Evolutionary conservation across 2,329 filamentous ascomycete species (phyloP), one percentile per base, ranked within the genome.

Genomic region (Cadophora sp.): DNA sequence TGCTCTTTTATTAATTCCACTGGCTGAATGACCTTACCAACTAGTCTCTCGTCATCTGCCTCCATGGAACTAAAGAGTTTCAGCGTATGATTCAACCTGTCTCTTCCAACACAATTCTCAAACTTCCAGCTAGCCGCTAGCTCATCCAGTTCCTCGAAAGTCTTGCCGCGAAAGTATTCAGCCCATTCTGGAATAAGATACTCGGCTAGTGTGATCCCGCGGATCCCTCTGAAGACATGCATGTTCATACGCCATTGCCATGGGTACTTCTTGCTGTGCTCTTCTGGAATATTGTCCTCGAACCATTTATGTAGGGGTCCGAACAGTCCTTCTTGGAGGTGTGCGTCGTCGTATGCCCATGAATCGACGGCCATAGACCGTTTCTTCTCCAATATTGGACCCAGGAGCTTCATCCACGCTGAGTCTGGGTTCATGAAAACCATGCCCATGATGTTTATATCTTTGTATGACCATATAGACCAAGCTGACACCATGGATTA

Each of bases 231-330:
- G 48, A 51, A 51, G 22, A 51, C 48, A 26, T 51, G 48, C 48
- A 51, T 51, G 8, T 51, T 51, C 48, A 51, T 51, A 51, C 48
- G 48, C 48, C 48, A 51, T 12, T 51, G 48, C 48, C 48, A 51
- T 51, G 48, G 48, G 48, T 51, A 51, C 9, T 51, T 51, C 22
- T 51, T 51, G 22, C 48, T 51, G 48, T 51, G 48, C 48, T 51
- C 24, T 51, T 51, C 48, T 26, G 48, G 48, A 12, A 51, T 51
- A 4, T 51, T 51, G 11, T 51, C 48, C 14, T 51, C 40, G 14
- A 43, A 43, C 40, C 40, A 43, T 19, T 43, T 43, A 14, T 43
- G 40, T 43, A 43, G 14, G 14, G 40, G 40, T 5, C 40, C 40
- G 19, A 43, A 43, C 12, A 43, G 40, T 43, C 40, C 40, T 43